Evolutionary conservation across 805 yeast genomes (phyloP).

Genomic region (Myxozyma geophila): DNA sequence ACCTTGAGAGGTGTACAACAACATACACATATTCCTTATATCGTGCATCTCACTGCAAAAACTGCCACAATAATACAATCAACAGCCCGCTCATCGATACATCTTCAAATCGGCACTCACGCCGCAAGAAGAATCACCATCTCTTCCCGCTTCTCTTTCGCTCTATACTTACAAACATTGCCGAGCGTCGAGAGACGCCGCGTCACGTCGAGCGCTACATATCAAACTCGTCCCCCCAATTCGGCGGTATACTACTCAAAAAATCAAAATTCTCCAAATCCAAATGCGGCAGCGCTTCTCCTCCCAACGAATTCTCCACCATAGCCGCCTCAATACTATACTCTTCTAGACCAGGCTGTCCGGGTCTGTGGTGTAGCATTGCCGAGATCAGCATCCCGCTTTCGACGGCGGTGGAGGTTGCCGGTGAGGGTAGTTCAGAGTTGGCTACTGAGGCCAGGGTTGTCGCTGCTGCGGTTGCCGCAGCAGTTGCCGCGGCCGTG

Average conservation of each 20-base stretch:
- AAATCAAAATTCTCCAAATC: conserved; percentile 29
- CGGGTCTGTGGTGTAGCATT: background rate
- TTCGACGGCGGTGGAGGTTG: conserved; percentile 3
- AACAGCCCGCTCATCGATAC: too few relatives aligned
- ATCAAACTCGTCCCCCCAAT: conserved; percentile 25
- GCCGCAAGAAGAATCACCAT: too few relatives aligned
- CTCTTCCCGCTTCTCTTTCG: too few relatives aligned
- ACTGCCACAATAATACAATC: too few relatives aligned
- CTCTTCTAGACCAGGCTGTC: conserved; percentile 8
- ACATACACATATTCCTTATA: too few relatives aligned
- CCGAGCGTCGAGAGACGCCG: too few relatives aligned
- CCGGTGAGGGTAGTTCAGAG: conserved; percentile 10
- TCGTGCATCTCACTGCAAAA: too few relatives aligned
- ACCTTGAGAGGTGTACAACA: too few relatives aligned
- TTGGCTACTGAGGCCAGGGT: conserved; percentile 8
- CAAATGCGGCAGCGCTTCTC: conserved; percentile 12
- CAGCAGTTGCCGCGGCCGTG: conserved; percentile 10
- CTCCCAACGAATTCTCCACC: conserved; percentile 10
- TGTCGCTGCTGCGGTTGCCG: conserved; percentile 15
- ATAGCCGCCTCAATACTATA: conserved; percentile 12
- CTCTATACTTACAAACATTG: too few relatives aligned
- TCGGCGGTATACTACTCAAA: conserved; percentile 21
- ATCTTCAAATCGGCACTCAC: too few relatives aligned
- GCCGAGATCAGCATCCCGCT: conserved; percentile 1
- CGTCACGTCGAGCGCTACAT: conserved; percentile 1